These are phyloP conservation scores for Malassezia dermatis DNA, from an alignment of 1,284 basidiomycete species.

Conservation along the genomic window DNA sequence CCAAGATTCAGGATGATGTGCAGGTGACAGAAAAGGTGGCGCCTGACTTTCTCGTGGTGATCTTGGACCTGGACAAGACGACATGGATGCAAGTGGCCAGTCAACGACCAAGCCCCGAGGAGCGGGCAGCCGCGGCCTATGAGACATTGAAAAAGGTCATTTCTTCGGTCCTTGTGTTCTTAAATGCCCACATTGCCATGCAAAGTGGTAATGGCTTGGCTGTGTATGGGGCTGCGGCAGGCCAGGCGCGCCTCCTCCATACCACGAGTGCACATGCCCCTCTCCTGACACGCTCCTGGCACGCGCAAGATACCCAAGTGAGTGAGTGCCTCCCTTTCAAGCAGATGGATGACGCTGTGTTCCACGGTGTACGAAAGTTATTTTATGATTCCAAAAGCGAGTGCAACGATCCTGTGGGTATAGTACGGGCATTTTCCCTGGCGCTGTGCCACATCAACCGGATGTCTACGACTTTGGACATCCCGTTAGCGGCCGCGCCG, in stretches of 20 bases:
- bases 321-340: slow-evolving; percentile 24
- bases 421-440: slow-evolving; percentile 12
- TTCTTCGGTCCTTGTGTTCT: slow-evolving; percentile 64
- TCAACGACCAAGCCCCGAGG: background rate
- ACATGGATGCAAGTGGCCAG: slow-evolving; percentile 22
- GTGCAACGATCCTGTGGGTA: background rate
- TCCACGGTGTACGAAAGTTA: slow-evolving; percentile 21
- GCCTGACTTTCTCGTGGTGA: slow-evolving; percentile 39
- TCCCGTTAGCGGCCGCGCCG: background rate
- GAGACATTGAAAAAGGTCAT: slow-evolving; percentile 34
- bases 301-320: slow-evolving; percentile 1
- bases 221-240: slow-evolving; percentile 67
- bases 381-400: background rate
- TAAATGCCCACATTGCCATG: slow-evolving; percentile 82
- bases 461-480: background rate
- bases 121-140: slow-evolving; percentile 15
- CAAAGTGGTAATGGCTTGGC: slow-evolving; percentile 84
- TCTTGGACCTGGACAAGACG: slow-evolving; percentile 37
- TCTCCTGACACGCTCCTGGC: background rate
- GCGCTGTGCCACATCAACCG: slow-evolving; percentile 17
- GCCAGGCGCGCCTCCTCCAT: slow-evolving; percentile 13
- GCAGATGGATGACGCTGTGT: slow-evolving; percentile 29
- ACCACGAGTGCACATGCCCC: slow-evolving; percentile 28
- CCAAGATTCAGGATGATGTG: background rate
- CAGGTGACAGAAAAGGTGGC: background rate